These are phyloP conservation scores for Colletotrichum gigasporum DNA, from an alignment of 2,329 filamentous ascomycete species.

Conservation along the genomic window DNA sequence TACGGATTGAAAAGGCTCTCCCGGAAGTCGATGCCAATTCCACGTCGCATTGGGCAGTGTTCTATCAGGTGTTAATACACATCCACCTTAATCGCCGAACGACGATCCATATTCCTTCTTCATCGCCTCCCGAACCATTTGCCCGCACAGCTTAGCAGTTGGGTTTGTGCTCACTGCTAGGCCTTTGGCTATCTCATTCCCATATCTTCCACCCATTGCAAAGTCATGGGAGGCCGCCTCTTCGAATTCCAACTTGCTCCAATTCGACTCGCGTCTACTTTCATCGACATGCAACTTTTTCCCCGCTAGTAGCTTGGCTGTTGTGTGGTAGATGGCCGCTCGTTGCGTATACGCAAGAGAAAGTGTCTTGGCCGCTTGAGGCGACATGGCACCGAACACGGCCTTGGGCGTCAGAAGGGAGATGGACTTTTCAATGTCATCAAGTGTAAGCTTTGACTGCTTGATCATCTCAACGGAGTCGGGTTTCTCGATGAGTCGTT, in stretches of 20 bases:
- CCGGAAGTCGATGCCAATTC: too few relatives aligned
- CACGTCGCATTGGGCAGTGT: too few relatives aligned
- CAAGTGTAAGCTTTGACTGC: constrained; percentile 53
- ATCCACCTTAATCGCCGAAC: constrained; percentile 43
- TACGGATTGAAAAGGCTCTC: constrained; percentile 6
- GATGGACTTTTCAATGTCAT: constrained; percentile 68
- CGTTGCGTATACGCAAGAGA: constrained; percentile 78
- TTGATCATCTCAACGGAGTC: constrained; percentile 47
- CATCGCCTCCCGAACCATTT: constrained; percentile 76
- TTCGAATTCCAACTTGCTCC: constrained; percentile 67
- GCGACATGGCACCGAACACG: constrained; percentile 64
- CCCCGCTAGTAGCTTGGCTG: constrained; percentile 59
- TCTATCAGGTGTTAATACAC: not conserved
- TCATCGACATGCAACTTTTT: constrained; percentile 47
- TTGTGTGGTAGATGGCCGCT: constrained; percentile 70
- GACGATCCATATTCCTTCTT: constrained; percentile 71
- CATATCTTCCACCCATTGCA: constrained; percentile 70
- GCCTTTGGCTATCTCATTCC: constrained; percentile 71
- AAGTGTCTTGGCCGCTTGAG: constrained; percentile 71
- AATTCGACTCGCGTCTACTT: constrained; percentile 54
- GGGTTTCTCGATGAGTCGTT: constrained; percentile 51
- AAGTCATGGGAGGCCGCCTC: constrained; percentile 71
- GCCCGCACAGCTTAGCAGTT: constrained; percentile 74
- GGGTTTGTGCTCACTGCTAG: constrained; percentile 73
- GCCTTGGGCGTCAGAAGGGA: constrained; percentile 64